Percentiles rank a stretch among this genome's conserved stretches.
These are phyloP conservation scores for Pistacia integerrima DNA, from an alignment of 345 rosid species.

Conservation along the genomic window DNA sequence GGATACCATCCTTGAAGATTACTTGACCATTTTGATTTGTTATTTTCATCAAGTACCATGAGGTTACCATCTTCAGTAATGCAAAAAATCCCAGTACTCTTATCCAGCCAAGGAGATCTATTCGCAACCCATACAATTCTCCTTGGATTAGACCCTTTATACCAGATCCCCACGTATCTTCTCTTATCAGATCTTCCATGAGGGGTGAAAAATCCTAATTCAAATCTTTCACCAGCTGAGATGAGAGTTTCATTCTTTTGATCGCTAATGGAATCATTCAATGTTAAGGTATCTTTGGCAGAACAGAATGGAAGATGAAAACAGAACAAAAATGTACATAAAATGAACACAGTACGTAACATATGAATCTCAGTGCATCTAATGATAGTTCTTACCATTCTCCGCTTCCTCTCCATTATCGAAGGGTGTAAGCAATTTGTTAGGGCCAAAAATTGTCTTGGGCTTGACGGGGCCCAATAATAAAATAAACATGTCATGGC, in stretches of 20 bases:
- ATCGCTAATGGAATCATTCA: conserved; percentile 32
- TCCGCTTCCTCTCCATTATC: background rate
- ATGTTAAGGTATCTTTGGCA: conserved; percentile 33
- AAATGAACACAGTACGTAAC: background rate
- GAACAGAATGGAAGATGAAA: conserved; percentile 28
- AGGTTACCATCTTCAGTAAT: conserved; percentile 36
- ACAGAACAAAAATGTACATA: conserved; percentile 27
- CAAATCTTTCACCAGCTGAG: conserved; percentile 34
- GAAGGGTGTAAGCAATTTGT: background rate
- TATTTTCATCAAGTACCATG: conserved; percentile 27
- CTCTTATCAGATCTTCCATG: conserved; percentile 27
- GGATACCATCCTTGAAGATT: conserved; percentile 16
- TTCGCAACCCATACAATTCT: conserved; percentile 54
- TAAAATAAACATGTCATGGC: too few species aligned
- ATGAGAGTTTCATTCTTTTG: conserved; percentile 36
- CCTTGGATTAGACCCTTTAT: conserved; percentile 21
- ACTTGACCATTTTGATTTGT: conserved; percentile 28
- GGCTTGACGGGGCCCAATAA: too few species aligned
- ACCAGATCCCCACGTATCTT: conserved; percentile 56
- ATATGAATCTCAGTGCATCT: background rate
- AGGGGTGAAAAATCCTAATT: conserved; percentile 57
- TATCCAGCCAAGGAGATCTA: conserved; percentile 4
- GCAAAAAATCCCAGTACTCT: conserved; percentile 4
- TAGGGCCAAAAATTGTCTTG: too few species aligned
- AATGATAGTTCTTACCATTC: conserved; percentile 2